Conservation (phyloP, 2,329 filamentous ascomycete species). For the Tolypocladium album region DNA sequence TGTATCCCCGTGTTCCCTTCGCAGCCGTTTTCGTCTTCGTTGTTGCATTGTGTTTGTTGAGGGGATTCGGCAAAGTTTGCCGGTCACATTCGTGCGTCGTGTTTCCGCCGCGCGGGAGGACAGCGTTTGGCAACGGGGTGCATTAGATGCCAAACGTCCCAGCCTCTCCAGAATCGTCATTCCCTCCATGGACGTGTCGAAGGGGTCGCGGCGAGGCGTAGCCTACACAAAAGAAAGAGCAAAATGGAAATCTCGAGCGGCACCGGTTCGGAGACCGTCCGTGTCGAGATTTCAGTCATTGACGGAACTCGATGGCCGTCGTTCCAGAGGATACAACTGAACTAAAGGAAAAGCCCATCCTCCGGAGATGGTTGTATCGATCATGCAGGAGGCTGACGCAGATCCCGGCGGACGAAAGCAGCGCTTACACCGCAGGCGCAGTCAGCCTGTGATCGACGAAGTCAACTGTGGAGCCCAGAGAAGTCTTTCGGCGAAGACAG, state of each 20-base stretch:
- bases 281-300: not conserved
- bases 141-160: conserved; percentile 1
- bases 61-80: not conserved
- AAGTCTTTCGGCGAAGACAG: no score
- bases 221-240: not conserved
- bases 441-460: not conserved
- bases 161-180: not conserved
- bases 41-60: not conserved
- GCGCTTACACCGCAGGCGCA: not conserved
- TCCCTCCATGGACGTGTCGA: conserved; percentile 2
- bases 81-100: not conserved
- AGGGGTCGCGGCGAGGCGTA: not conserved
- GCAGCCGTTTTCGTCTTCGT: not conserved
- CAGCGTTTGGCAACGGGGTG: not conserved
- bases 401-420: not conserved
- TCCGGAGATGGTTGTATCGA: no score
- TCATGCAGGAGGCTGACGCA: no score
- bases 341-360: not conserved
- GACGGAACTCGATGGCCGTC: not conserved
- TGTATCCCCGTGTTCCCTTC: conserved; percentile 3
- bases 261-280: not conserved
- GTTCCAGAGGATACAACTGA: not conserved
- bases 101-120: not conserved
- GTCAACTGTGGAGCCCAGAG: not conserved
- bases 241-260: not conserved